phyloP scores from a whole-genome alignment of 306 rosid species.

The Vigna unguiculata region DNA sequence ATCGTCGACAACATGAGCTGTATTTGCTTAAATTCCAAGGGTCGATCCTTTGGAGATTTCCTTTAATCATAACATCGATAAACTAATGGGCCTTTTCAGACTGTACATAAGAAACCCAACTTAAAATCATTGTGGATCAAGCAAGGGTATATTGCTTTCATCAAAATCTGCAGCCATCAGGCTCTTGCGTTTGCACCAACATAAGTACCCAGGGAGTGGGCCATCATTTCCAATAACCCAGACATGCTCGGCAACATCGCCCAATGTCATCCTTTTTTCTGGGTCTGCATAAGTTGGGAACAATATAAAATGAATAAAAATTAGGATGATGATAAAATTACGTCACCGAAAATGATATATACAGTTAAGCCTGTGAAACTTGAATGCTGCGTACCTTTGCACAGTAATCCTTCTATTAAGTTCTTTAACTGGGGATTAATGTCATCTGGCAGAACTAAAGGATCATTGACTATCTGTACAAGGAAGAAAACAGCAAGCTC shows the following conservation, averaged over 20 bases:
- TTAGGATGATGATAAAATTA: neutral
- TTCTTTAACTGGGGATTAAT: slow-evolving; percentile 74
- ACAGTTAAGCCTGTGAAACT: neutral
- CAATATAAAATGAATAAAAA: slow-evolving; percentile 12
- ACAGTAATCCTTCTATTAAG: slow-evolving; percentile 87
- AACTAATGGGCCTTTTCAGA: slow-evolving; percentile 25
- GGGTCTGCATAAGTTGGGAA: slow-evolving; percentile 65
- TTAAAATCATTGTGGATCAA: slow-evolving; percentile 48
- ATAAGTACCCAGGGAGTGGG: slow-evolving; percentile 65
- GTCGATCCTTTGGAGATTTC: slow-evolving; percentile 30
- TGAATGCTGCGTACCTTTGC: slow-evolving; percentile 70
- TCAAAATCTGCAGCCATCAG: slow-evolving; percentile 50
- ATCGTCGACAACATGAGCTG: slow-evolving; percentile 15
- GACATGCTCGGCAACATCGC: slow-evolving; percentile 64
- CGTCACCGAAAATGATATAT: slow-evolving; percentile 2
- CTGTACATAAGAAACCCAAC: slow-evolving; percentile 56
- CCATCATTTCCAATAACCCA: slow-evolving; percentile 90
- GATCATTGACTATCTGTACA: slow-evolving; percentile 86
- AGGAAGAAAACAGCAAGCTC: slow-evolving; percentile 25
- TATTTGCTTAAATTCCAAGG: slow-evolving; percentile 36
- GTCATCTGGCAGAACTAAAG: slow-evolving; percentile 73
- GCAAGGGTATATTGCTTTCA: slow-evolving; percentile 45
- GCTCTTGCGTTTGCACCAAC: slow-evolving; percentile 85
- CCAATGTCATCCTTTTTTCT: slow-evolving; percentile 68
- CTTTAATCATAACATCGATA: slow-evolving; percentile 12